These are phyloP conservation scores for Trichoderma breve DNA, from an alignment of 2,329 filamentous ascomycete species.

Conservation along the genomic window DNA sequence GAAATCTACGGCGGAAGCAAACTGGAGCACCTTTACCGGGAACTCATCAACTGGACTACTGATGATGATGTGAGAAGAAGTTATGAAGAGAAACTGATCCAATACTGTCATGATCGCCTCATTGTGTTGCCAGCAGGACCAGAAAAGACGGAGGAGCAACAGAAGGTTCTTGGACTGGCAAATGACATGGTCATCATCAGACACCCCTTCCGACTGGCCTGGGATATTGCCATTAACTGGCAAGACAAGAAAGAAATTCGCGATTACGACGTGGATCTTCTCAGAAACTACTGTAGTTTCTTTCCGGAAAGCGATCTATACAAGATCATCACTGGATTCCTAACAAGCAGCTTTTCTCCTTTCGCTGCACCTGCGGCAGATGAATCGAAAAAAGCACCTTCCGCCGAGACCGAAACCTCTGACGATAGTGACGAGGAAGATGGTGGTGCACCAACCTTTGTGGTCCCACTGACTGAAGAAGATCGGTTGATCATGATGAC, in stretches of 20 bases:
- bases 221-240: constrained; percentile 90
- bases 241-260: constrained; percentile 70
- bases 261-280: constrained; percentile 74
- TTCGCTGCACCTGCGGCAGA: constrained; percentile 54
- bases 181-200: constrained; percentile 96
- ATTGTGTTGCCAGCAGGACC: constrained; percentile 61
- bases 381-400: constrained; percentile 20
- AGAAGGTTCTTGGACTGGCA: constrained; percentile 72
- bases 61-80: constrained; percentile 81
- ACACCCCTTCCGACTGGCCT: constrained; percentile 83
- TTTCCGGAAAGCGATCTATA: constrained; percentile 83
- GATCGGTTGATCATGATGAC: constrained; percentile 80
- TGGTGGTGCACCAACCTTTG: constrained; percentile 51
- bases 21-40: constrained; percentile 75
- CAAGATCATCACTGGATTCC: constrained; percentile 76
- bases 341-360: constrained; percentile 80
- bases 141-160: constrained; percentile 67
- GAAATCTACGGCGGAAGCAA: constrained; percentile 76
- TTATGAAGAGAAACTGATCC: constrained; percentile 87
- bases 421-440: constrained; percentile 60
- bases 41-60: constrained; percentile 84
- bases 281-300: constrained; percentile 76
- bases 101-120: constrained; percentile 76
- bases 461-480: constrained; percentile 65
- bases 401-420: constrained; percentile 37